Base-by-base conservation (phyloP, 2,329 filamentous ascomycete species). In the Rutstroemia sydowiana region DNA sequence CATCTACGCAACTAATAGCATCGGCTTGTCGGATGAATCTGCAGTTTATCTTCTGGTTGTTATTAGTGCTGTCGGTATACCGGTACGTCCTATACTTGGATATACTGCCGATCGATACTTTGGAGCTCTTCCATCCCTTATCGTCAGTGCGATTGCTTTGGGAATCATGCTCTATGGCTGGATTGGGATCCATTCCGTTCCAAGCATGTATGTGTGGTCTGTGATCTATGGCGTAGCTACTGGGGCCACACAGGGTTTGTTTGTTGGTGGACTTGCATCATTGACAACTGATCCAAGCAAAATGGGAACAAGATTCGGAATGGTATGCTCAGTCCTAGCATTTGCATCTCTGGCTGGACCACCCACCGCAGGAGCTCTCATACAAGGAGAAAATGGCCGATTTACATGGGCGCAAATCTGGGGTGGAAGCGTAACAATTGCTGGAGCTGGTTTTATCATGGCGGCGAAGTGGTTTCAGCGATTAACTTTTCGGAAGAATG, bases 291-390 rank as follows among this genome's bases (percentile, higher is more conserved):
- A 81, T 60, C 65, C 74, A 55, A 60, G 69, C 10, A 77, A 75
- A 64, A 67, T 73, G 11, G 78, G 77, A 0, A 75, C 76, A 4
- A 66, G 77, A 11, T 78, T 81, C 63, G 78, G 78, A 45, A 80
- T 81, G 78, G 69, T 73, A 2, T 80, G 81, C 26, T 45, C 45
- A 6, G 43, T 53, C 2, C 31, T 46, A 23, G 46, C 28, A 23
- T 9, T 54, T 36, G 54, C 31, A n/a, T 42, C 20, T 20, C 39
- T 55, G 20, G 37, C 48, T 23, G 53, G 53, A 4, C 48, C 48
- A 8, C 53, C 53, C 8, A 48, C 51, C 7, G 48, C 48, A 14
- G 53, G 53, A 23, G 36, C 39, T 23, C 23, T 55, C 7, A 45
- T 55, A 11, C 39, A 45, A 8, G 23, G 7, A n/a, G 36, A 48